These are phyloP conservation scores for Ophiostoma perfectum DNA, from an alignment of 2,329 filamentous ascomycete genomes.

Conservation along the genomic window DNA sequence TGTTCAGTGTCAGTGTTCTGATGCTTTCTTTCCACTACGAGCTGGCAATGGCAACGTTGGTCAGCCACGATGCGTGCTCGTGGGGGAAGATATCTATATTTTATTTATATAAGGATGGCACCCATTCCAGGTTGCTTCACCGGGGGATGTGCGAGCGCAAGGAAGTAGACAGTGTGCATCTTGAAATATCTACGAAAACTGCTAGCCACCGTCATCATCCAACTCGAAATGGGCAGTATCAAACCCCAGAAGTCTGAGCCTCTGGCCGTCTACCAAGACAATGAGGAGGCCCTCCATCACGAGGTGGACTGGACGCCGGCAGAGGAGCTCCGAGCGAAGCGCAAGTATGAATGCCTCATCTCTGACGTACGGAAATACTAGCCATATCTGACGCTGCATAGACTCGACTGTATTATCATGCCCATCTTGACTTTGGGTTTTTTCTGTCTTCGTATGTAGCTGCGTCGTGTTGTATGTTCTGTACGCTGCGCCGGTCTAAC, in stretches of 20 bases:
- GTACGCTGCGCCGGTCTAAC: neutral
- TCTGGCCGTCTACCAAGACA: neutral
- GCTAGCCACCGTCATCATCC: neutral
- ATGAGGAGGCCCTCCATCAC: neutral
- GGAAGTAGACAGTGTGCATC: neutral
- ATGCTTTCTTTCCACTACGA: neutral
- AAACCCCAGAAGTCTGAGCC: neutral
- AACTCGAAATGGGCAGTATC: neutral
- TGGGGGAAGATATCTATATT: neutral
- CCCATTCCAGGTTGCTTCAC: neutral
- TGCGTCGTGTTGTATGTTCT: neutral
- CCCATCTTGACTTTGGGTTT: neutral
- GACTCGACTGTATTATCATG: conserved; percentile 2
- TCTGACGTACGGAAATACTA: neutral
- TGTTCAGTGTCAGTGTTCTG: neutral
- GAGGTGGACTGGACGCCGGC: neutral
- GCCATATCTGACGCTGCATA: neutral
- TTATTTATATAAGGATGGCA: neutral
- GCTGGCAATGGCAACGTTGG: neutral
- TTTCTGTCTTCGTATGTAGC: conserved; percentile 4
- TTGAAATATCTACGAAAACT: neutral
- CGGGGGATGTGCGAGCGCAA: neutral
- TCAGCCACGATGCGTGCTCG: neutral
- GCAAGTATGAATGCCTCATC: neutral
- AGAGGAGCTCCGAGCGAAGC: conserved; percentile 8